Evolutionary conservation across 2,329 filamentous ascomycete genomes (phyloP).

Genomic region (Thielaviopsis musarum): DNA sequence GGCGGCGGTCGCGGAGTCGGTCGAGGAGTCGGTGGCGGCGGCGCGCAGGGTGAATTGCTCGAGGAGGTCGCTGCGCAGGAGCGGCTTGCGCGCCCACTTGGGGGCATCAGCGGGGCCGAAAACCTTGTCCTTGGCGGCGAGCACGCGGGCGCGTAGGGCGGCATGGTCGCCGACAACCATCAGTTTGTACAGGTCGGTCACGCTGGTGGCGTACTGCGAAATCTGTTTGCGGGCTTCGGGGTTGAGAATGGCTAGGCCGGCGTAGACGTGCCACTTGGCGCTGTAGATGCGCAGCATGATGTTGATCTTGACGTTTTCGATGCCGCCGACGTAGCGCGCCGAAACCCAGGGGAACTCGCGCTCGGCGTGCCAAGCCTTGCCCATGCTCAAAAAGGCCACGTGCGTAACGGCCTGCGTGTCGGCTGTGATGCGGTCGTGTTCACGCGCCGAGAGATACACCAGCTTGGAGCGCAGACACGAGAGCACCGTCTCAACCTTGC

Average conservation of each 20-base stretch:
- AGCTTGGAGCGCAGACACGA: constrained; percentile 71
- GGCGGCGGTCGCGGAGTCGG: constrained; percentile 25
- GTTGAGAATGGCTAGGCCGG: constrained; percentile 90
- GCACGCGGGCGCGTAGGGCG: constrained; percentile 59
- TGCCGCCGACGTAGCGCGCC: constrained; percentile 86
- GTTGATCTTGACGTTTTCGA: constrained; percentile 99
- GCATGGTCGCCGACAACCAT: constrained; percentile 76
- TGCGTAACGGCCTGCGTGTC: constrained; percentile 98
- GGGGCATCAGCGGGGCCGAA: constrained; percentile 53
- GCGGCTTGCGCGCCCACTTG: constrained; percentile 42
- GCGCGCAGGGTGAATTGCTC: constrained; percentile 77
- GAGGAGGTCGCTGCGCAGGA: constrained; percentile 70
- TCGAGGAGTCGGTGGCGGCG: constrained; percentile 27
- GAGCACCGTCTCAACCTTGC: constrained; percentile 66
- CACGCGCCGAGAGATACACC: constrained; percentile 69
- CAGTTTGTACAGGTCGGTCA: constrained; percentile 89
- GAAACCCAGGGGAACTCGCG: constrained; percentile 95
- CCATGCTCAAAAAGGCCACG: constrained; percentile 93
- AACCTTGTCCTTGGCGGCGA: constrained; percentile 47
- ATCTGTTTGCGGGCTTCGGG: constrained; percentile 86
- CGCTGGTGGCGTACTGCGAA: constrained; percentile 77
- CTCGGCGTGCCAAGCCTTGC: constrained; percentile 91
- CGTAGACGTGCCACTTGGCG: constrained; percentile 99
- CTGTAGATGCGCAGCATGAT: constrained; percentile 92
- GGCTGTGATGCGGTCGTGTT: constrained; percentile 93